A percentile compares a stretch with the other conserved stretches of the same genome.
These are phyloP conservation scores for Eucalyptus polyanthemos DNA, from an alignment of 345 rosid genomes.

Conservation along the genomic window DNA sequence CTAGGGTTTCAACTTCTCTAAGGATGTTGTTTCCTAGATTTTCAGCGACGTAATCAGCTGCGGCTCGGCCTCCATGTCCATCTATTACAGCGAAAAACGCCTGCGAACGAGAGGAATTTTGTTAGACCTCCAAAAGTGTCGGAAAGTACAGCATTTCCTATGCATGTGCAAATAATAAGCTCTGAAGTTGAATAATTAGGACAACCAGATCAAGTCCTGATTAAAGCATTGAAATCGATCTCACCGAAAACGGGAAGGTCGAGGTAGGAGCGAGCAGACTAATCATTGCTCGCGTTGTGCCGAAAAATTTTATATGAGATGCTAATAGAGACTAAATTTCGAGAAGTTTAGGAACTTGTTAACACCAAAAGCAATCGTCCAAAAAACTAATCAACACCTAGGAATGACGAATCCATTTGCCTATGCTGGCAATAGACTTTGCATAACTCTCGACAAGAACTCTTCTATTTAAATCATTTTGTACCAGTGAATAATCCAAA, in stretches of 20 bases:
- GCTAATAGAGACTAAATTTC: not conserved
- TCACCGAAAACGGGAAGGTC: not conserved
- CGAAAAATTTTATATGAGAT: fast-evolving
- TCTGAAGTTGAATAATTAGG: not conserved
- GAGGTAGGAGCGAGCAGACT: not conserved
- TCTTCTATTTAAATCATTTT: not conserved
- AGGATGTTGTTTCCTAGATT: slow-evolving; percentile 39
- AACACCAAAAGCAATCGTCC: not conserved
- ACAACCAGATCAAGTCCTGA: not conserved
- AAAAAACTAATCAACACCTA: not conserved
- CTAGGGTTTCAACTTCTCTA: slow-evolving; percentile 1
- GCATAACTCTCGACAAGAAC: not conserved
- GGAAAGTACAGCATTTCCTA: not conserved
- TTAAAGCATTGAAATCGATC: not conserved
- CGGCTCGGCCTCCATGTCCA: slow-evolving; percentile 43
- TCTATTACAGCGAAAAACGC: slow-evolving; percentile 40
- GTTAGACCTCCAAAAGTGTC: not conserved
- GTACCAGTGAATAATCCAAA: not conserved
- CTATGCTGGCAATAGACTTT: not conserved
- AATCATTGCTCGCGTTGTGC: not conserved
- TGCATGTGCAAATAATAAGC: not conserved
- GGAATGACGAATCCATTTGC: not conserved
- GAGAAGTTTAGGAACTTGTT: not conserved
- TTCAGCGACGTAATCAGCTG: slow-evolving; percentile 24
- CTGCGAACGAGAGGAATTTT: not conserved